Percentiles rank a stretch among this genome's conserved stretches.
These are phyloP conservation scores for Didymellaceae sp. DNA, from an alignment of 2,329 filamentous ascomycete genomes.

Conservation along the genomic window DNA sequence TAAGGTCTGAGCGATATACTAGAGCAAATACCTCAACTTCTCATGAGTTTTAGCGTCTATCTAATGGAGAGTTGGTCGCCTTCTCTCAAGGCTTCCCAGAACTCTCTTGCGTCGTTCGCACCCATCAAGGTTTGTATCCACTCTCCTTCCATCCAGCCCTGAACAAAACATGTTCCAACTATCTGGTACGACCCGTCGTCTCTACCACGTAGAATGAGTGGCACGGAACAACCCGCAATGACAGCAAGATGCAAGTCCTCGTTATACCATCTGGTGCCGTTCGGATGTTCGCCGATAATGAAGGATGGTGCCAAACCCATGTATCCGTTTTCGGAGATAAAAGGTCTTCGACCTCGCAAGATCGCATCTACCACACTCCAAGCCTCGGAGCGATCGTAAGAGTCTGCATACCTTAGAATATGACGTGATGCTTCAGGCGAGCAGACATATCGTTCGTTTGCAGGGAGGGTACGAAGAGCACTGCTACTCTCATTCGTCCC, in stretches of 20 bases:
- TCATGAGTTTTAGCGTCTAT: too few species aligned
- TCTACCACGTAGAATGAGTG: not conserved
- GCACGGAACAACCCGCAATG: not conserved
- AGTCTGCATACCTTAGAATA: not conserved
- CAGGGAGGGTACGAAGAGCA: not conserved
- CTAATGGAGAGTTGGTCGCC: not conserved
- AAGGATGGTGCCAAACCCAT: not conserved
- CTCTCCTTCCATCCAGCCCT: conserved; percentile 14
- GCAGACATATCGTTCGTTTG: not conserved
- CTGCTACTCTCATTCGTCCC: not conserved
- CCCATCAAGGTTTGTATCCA: not conserved
- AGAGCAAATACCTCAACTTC: too few species aligned
- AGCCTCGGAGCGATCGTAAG: not conserved
- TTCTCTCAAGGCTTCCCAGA: not conserved
- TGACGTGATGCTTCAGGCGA: not conserved
- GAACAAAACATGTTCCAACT: conserved; percentile 4
- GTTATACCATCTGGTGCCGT: not conserved
- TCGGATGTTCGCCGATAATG: not conserved
- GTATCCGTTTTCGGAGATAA: not conserved
- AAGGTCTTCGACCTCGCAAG: not conserved
- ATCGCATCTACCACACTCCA: not conserved
- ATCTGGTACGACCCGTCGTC: not conserved
- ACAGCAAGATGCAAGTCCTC: not conserved
- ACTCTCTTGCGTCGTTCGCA: not conserved
- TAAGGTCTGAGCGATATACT: too few species aligned